Conservation (phyloP, 2,329 filamentous ascomycete species). For the Purpureocillium takamizusanense region DNA sequence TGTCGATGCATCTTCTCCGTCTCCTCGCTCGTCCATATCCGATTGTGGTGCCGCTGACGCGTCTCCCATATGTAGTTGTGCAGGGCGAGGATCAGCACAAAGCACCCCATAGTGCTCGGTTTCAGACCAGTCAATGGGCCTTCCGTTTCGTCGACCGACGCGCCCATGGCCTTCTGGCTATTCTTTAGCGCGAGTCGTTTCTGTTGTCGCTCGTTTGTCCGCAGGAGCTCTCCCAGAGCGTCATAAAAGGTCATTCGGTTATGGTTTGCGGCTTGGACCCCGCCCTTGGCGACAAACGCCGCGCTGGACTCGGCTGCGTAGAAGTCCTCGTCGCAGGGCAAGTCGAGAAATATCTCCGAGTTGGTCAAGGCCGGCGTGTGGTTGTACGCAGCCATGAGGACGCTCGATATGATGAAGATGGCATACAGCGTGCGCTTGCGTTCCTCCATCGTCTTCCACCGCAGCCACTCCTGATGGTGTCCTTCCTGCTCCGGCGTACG, state of each 20-base stretch:
- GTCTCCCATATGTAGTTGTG: constrained; percentile 99
- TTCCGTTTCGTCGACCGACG: constrained; percentile 20
- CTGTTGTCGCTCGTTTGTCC: constrained; percentile 58
- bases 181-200: constrained; percentile 36
- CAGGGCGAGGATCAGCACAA: constrained; percentile 85
- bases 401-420: constrained; percentile 84
- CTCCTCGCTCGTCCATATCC: constrained; percentile 84
- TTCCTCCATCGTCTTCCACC: constrained; percentile 83
- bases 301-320: constrained; percentile 77
- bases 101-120: constrained; percentile 85
- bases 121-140: constrained; percentile 54
- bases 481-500: constrained; percentile 42
- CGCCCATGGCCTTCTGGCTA: constrained; percentile 2
- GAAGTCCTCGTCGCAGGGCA: constrained; percentile 89
- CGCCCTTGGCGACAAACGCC: constrained; percentile 72
- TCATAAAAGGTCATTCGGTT: constrained; percentile 72
- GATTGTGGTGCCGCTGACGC: constrained; percentile 77
- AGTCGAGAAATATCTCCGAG: constrained; percentile 80
- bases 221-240: constrained; percentile 71
- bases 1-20: constrained; percentile 94
- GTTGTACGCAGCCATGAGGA: constrained; percentile 88
- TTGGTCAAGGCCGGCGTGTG: constrained; percentile 86
- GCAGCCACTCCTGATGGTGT: constrained; percentile 58
- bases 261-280: constrained; percentile 57
- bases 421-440: constrained; percentile 87